phyloP scores from a whole-genome alignment of 2,329 filamentous ascomycete species.

The Teratosphaeria viscida region DNA sequence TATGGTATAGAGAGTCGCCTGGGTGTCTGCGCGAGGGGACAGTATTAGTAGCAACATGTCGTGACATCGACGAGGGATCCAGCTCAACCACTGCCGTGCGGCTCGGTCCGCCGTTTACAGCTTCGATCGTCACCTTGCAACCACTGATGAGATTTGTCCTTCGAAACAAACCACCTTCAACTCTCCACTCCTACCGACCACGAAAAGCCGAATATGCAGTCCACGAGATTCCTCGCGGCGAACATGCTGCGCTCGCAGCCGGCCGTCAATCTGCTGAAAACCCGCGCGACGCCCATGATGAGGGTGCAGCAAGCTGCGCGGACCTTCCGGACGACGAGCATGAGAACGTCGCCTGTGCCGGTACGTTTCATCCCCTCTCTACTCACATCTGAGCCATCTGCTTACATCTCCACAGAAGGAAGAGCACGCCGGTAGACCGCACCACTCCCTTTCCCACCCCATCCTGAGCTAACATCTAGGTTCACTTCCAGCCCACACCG shows the following conservation, averaged over 20 bases:
- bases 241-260: conserved; percentile 27
- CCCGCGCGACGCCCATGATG: conserved; percentile 20
- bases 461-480: conserved; percentile 4
- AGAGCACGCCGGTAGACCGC: conserved; percentile 49
- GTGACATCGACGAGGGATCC: background rate
- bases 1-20: background rate
- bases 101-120: background rate
- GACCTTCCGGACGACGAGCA: conserved; percentile 19
- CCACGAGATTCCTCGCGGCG: conserved; percentile 31
- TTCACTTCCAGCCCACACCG: conserved; percentile 65
- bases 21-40: background rate
- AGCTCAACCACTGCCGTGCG: background rate
- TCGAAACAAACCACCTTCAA: background rate
- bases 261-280: conserved; percentile 8
- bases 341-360: conserved; percentile 23
- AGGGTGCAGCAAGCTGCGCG: conserved; percentile 21
- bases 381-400: conserved; percentile 5
- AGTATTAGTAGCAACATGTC: background rate
- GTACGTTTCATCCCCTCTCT: conserved; percentile 10
- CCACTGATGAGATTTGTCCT: background rate
- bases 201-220: conserved; percentile 20
- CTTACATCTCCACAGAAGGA: conserved; percentile 48
- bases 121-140: background rate
- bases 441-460: background rate
- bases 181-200: conserved; percentile 15